Conservation (phyloP, 202 grass and related monocot genomes). For the Tripidium arundinaceum region DNA sequence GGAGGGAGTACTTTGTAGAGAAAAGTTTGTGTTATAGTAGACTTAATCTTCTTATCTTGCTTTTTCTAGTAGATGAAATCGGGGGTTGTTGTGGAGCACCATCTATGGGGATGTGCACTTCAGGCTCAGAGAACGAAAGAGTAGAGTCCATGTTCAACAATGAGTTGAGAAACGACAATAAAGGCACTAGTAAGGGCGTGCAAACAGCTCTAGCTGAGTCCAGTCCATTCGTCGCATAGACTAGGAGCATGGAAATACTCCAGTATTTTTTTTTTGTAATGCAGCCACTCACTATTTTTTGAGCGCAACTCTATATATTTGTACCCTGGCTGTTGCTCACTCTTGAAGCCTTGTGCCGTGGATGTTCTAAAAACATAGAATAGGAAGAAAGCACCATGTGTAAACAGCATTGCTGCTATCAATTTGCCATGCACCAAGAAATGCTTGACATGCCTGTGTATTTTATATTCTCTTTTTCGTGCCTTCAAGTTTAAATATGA, state of each 20-base stretch:
- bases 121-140: background rate
- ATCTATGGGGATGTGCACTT: background rate
- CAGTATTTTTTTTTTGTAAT: too few relatives aligned
- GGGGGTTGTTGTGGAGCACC: background rate
- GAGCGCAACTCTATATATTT: too few relatives aligned
- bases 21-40: background rate
- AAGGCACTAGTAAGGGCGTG: conserved; percentile 23
- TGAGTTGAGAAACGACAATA: background rate
- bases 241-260: too few relatives aligned
- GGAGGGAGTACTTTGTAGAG: too few relatives aligned
- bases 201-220: background rate
- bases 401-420: background rate
- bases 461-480: background rate
- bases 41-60: conserved; percentile 1
- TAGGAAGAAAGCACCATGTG: background rate
- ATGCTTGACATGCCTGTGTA: background rate
- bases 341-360: background rate
- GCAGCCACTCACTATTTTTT: too few relatives aligned
- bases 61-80: conserved; percentile 18
- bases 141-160: conserved; percentile 1
- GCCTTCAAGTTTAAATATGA: background rate
- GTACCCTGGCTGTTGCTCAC: too few relatives aligned
- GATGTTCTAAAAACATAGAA: background rate
- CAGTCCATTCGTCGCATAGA: too few relatives aligned
- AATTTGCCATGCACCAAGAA: background rate